Base-by-base conservation (phyloP, 371 early-diverging fungal genomes). In the Parasitella parasitica region DNA sequence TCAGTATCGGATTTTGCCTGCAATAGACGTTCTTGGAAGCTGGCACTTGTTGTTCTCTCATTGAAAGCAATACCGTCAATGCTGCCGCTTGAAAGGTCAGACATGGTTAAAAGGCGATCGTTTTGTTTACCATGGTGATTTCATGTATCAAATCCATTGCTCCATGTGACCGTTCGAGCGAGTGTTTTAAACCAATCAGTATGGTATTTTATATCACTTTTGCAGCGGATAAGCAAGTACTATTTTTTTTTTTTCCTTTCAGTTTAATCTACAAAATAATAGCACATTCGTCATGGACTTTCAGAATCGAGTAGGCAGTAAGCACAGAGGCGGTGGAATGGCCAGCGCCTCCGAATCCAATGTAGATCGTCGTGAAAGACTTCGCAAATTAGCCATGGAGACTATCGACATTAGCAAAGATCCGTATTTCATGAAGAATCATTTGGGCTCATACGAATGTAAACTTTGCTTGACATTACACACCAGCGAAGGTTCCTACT, bases 381-480 rank as follows among this genome's bases (percentile, higher is more conserved):
- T 97, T 59, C 93, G 96, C 54, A 92, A 92, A 70, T 85, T 98
- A 34, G 99, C 99, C 3, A 72, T 97, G 67, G 99, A 98, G 61
- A 95, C 97, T 1, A 96, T 97, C 56, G 99, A 98, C 80, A 84
- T 98, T 50, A 88, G 92, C 62, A 97, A 94, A 73, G 99, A 98
- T 78, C 98, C 98, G 12, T 97, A 97, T 66, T 95, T 97, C 64
- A 94, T 97, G 95, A 91, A 92, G 73, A 98, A 98, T 77, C 99
- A 98, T 71, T 78, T 97, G 48, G 99, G 99, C 15, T 93, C 96
- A 1, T 97, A 95, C 78, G 99, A 97, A 72, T 98, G 97, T 83
- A 96, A 97, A 77, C 89, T 98, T 20, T 94, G 94, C 76, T 78
- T 96, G 35, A 97, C 97, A 12, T 82, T 97, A 6, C 97, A 97